Percentiles rank a stretch among this genome's conserved stretches.
Conservation (phyloP, 2,329 filamentous ascomycete species). For the Aspergillus melleus region DNA sequence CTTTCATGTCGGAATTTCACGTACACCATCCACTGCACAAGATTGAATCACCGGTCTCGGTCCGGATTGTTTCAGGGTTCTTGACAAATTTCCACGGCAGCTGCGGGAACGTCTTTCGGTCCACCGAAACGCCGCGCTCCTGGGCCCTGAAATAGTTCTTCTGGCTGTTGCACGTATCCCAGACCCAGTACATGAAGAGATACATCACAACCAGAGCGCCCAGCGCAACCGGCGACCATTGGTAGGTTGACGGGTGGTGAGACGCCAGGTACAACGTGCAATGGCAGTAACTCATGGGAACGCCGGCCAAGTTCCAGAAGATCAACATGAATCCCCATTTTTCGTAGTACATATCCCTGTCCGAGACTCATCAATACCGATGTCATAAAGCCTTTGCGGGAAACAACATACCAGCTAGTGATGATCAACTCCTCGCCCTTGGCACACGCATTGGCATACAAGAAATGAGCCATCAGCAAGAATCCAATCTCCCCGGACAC, state of each 20-base stretch:
- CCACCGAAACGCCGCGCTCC: constrained; percentile 67
- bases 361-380: not conserved
- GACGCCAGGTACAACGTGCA: constrained; percentile 85
- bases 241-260: constrained; percentile 73
- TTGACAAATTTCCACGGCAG: constrained; percentile 79
- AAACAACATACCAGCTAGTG: constrained; percentile 67
- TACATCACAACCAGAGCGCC: constrained; percentile 66
- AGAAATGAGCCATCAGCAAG: constrained; percentile 81
- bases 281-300: constrained; percentile 88
- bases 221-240: constrained; percentile 68
- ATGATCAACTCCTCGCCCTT: constrained; percentile 90
- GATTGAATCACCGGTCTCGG: constrained; percentile 70
- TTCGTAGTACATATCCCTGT: constrained; percentile 86
- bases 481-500: constrained; percentile 79
- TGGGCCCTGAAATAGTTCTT: constrained; percentile 85
- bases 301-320: constrained; percentile 93
- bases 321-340: constrained; percentile 97
- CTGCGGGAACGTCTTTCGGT: constrained; percentile 80
- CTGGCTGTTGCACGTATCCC: constrained; percentile 88
- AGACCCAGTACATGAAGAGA: constrained; percentile 81
- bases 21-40: constrained; percentile 81
- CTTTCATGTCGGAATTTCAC: constrained; percentile 21
- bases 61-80: constrained; percentile 75
- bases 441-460: constrained; percentile 86
- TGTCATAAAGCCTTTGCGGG: not conserved